Evolutionary conservation across 192 early-diverging fungal genomes (phyloP).

Genomic region (Physocladia obscura): DNA sequence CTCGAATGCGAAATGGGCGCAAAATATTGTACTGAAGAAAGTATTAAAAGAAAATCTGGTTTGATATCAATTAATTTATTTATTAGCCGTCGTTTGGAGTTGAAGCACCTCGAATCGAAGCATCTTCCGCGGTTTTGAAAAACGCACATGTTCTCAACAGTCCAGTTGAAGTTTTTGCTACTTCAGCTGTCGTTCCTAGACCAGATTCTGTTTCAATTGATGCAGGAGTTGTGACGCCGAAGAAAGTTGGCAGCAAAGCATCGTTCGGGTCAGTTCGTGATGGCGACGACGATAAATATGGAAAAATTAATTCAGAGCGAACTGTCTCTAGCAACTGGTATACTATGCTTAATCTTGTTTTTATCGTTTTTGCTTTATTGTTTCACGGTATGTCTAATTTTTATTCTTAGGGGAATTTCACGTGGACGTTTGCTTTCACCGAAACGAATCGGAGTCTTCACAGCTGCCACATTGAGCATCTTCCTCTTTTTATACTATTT

Average conservation of each 20-base stretch:
- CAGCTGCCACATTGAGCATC: not conserved
- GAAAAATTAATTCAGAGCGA: not conserved
- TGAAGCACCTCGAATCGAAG: not conserved
- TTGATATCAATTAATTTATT: too few species aligned
- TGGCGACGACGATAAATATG: constrained; percentile 25
- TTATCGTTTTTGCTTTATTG: not conserved
- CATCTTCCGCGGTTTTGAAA: not conserved
- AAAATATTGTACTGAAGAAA: constrained; percentile 33
- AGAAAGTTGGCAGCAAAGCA: constrained; percentile 10
- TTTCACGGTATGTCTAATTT: too few species aligned
- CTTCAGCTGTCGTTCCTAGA: not conserved
- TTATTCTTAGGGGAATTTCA: not conserved
- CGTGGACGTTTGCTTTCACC: constrained; percentile 12
- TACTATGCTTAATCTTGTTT: not conserved
- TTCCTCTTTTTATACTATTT: constrained; percentile 24
- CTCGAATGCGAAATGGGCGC: constrained; percentile 35
- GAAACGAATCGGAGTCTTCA: not conserved
- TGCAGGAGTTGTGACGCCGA: not conserved
- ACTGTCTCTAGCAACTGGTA: not conserved
- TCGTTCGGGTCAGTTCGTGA: constrained; percentile 9
- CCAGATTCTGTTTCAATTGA: constrained; percentile 18
- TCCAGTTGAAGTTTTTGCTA: not conserved
- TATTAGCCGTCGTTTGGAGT: too few species aligned
- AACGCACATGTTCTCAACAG: constrained; percentile 10
- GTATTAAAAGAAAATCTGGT: too few species aligned